Conservation (phyloP, 2,329 filamentous ascomycete genomes). For the Didymella pomorum region DNA sequence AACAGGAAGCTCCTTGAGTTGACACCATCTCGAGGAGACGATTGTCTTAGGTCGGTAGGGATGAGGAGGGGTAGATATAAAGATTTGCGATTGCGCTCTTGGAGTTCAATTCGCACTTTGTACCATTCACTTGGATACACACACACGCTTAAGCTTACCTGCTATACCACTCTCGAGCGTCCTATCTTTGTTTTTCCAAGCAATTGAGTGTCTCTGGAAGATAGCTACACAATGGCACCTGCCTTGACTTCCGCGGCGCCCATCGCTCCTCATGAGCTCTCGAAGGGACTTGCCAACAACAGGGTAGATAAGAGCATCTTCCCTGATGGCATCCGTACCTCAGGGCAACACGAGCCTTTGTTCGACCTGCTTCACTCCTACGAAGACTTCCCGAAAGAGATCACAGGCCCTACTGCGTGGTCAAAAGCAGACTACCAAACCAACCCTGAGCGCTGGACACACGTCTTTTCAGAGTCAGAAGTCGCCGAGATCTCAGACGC, state of each 20-base stretch:
- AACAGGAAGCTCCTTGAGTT: slow-evolving; percentile 30
- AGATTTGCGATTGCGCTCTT: slow-evolving; percentile 19
- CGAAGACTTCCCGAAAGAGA: slow-evolving; percentile 72
- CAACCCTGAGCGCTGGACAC: slow-evolving; percentile 74
- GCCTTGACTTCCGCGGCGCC: slow-evolving; percentile 51
- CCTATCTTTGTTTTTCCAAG: background rate
- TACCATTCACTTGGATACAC: slow-evolving; percentile 8
- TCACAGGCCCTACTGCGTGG: slow-evolving; percentile 78
- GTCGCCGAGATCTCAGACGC: slow-evolving; percentile 71
- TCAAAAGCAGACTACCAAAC: slow-evolving; percentile 68
- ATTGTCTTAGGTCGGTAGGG: slow-evolving; percentile 25
- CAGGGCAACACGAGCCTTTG: slow-evolving; percentile 76
- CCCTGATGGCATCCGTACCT: slow-evolving; percentile 71
- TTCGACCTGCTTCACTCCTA: slow-evolving; percentile 72
- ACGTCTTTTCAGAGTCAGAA: slow-evolving; percentile 72
- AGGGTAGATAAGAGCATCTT: slow-evolving; percentile 60
- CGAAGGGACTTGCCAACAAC: slow-evolving; percentile 35
- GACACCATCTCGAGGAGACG: slow-evolving; percentile 25
- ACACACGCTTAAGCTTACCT: slow-evolving; percentile 1
- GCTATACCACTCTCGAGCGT: background rate
- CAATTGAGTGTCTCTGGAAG: background rate
- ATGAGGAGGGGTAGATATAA: slow-evolving; percentile 25
- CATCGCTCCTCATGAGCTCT: slow-evolving; percentile 49
- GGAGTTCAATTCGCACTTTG: background rate
- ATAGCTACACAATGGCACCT: slow-evolving; percentile 48